Conservation (phyloP, 140 eudicot genomes). For the Flaveria floridana region DNA sequence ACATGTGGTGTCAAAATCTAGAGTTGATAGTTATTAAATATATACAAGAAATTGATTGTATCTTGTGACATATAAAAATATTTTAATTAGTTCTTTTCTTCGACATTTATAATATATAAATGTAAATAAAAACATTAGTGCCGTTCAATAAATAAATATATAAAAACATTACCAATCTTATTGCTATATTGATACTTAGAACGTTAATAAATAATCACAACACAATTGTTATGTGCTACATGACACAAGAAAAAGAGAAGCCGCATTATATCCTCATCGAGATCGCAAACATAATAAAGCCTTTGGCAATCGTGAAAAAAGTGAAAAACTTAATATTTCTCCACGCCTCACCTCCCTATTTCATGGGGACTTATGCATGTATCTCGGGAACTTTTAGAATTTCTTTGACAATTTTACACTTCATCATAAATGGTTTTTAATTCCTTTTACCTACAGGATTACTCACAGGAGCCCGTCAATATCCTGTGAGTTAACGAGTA, state of each 20-base stretch:
- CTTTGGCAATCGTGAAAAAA: constrained; percentile 25
- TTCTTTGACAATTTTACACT: not conserved
- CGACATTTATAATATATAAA: not conserved
- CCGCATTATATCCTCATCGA: constrained; percentile 46
- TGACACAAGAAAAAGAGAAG: constrained; percentile 27
- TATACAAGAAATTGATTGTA: constrained; percentile 29
- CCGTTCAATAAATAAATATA: too few species aligned
- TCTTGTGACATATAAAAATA: constrained; percentile 14
- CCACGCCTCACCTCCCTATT: constrained; percentile 29
- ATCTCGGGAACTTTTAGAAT: not conserved
- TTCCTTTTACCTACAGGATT: not conserved
- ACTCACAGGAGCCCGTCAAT: too few species aligned
- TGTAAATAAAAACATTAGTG: not conserved
- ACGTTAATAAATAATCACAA: not conserved
- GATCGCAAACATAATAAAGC: constrained; percentile 32
- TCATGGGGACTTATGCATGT: constrained; percentile 15
- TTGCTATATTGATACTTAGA: not conserved
- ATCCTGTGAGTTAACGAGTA: too few species aligned
- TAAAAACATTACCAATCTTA: not conserved
- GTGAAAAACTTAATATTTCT: constrained; percentile 17
- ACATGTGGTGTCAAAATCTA: constrained; percentile 21
- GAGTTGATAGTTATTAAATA: constrained; percentile 24
- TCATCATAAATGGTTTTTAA: not conserved
- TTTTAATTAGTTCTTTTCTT: not conserved
- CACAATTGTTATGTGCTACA: too few species aligned